phyloP scores from a whole-genome alignment of 1,284 basidiomycete genomes.

The Cryptococcus jaspeensis region DNA sequence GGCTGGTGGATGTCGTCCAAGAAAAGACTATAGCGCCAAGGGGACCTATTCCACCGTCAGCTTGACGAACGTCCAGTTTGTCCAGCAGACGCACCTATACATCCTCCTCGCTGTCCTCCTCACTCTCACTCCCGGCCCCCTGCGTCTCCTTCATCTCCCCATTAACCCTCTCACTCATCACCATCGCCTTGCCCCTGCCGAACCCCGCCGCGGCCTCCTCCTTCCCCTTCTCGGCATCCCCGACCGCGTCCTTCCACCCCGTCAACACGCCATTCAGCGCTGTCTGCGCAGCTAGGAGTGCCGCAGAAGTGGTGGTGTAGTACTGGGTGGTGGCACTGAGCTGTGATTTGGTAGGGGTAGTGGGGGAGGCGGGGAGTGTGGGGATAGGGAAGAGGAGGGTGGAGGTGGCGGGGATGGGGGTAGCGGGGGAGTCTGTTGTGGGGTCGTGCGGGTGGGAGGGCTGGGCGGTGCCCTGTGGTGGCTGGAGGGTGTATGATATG shows the following conservation, averaged over 20 bases:
- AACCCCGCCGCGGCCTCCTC: slow-evolving; percentile 27
- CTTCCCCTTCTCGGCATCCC: slow-evolving; percentile 32
- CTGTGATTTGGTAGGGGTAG: not conserved
- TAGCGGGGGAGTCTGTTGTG: not conserved
- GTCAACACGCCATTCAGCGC: slow-evolving; percentile 26
- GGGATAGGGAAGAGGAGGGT: not conserved
- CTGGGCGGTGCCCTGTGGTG: no score
- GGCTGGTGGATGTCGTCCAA: no score
- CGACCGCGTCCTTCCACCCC: slow-evolving; percentile 33
- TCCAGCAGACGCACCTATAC: not conserved
- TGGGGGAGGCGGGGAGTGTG: not conserved
- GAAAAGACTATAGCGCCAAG: no score
- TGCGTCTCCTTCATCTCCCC: slow-evolving; percentile 10
- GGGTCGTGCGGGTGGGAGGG: no score
- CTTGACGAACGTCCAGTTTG: not conserved
- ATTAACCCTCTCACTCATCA: slow-evolving; percentile 28
- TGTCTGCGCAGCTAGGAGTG: slow-evolving; percentile 20
- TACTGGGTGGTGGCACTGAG: slow-evolving; percentile 16
- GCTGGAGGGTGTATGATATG: no score
- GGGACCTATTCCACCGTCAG: not conserved
- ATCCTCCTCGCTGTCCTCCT: slow-evolving; percentile 4
- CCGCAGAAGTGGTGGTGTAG: slow-evolving; percentile 20
- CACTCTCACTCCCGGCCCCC: not conserved
- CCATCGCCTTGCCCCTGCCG: slow-evolving; percentile 31
- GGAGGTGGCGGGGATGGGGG: not conserved